Percentiles rank a stretch among this genome's conserved stretches.
Evolutionary conservation across 1,284 basidiomycete genomes (phyloP).

Genomic region (Ustilago bromivora): DNA sequence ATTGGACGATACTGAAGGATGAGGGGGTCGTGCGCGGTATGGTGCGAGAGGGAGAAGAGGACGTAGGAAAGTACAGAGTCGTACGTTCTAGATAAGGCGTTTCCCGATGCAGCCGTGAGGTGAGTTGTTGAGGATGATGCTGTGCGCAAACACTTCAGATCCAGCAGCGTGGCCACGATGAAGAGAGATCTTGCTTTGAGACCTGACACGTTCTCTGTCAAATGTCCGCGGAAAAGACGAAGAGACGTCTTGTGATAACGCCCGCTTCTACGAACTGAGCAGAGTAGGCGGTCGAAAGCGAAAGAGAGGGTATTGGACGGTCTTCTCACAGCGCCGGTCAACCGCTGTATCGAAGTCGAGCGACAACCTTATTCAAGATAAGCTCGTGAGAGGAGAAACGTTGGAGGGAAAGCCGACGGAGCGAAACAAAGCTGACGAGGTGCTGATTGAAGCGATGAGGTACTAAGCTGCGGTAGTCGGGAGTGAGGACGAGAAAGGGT

Average conservation of each 20-base stretch:
- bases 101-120: background rate
- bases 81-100: background rate
- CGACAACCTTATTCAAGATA: conserved; percentile 35
- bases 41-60: background rate
- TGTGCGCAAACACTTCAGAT: background rate
- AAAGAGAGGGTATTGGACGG: background rate
- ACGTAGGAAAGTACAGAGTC: background rate
- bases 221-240: background rate
- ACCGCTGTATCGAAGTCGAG: conserved; percentile 45
- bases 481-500: background rate
- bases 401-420: conserved; percentile 29
- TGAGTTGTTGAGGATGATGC: background rate
- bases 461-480: background rate
- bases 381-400: conserved; percentile 16
- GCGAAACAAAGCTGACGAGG: conserved; percentile 1
- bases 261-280: background rate
- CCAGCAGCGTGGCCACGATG: background rate
- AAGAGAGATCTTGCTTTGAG: background rate
- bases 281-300: background rate
- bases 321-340: conserved; percentile 39
- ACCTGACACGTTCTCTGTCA: background rate
- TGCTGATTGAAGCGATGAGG: background rate
- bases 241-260: background rate
- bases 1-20: background rate
- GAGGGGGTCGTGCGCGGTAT: background rate